These are phyloP conservation scores for Eimeria tenella DNA, from an alignment of 169 alveolate species.

Conservation along the genomic window DNA sequence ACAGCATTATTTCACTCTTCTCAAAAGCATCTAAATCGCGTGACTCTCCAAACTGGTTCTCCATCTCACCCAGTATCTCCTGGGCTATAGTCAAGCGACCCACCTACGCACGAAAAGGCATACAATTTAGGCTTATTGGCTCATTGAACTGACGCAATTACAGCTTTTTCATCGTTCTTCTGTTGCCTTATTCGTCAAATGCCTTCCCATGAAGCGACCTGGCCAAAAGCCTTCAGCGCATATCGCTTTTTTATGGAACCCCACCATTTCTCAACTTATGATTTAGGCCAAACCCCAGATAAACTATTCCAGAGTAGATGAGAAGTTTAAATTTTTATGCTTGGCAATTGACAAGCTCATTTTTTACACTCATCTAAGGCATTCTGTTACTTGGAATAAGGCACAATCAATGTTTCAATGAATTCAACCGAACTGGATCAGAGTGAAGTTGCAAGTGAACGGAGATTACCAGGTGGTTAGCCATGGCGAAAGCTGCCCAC, in stretches of 20 bases:
- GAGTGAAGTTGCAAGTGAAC: no score
- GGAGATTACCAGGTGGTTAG: constrained; percentile 85
- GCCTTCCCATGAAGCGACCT: no score
- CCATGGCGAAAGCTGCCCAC: constrained; percentile 91
- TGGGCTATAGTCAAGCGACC: constrained; percentile 60
- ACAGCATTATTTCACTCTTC: constrained; percentile 56
- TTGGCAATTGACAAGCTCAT: no score
- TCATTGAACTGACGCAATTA: background rate
- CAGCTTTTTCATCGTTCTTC: background rate
- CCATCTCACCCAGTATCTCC: constrained; percentile 37
- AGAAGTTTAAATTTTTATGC: background rate
- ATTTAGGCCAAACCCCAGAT: background rate
- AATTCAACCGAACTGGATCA: no score
- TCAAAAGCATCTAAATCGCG: constrained; percentile 62
- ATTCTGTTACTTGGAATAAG: no score
- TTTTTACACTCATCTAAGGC: no score
- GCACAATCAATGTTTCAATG: no score
- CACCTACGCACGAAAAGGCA: constrained; percentile 41
- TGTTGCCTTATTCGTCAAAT: no score
- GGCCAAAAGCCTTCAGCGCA: no score
- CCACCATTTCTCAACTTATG: no score
- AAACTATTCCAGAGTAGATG: background rate
- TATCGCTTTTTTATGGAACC: no score
- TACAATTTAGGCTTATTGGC: background rate
- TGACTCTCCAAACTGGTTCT: constrained; percentile 56